Evolutionary conservation across 495 filamentous ascomycete genomes (phyloP), one percentile per base, ranked within the genome.

Genomic region (Trichocladium uniseriatum): DNA sequence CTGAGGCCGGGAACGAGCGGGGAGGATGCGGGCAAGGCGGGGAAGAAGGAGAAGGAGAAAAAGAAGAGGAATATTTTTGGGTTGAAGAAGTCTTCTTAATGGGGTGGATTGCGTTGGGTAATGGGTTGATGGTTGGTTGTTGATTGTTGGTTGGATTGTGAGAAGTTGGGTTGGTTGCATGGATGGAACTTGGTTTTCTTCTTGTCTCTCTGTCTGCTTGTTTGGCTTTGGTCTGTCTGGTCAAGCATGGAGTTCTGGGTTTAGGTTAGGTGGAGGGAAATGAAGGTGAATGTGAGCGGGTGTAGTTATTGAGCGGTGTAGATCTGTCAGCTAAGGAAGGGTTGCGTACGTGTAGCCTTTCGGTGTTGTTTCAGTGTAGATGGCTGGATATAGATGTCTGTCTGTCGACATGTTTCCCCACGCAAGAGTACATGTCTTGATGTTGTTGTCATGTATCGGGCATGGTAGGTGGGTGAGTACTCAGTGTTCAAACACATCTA

Each of bases 1-100:
- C 43, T 14, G 38, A 5, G 18, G 72, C 64, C 43, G 62, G 60
- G 15, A 52, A 66, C 16, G 51, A 61, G 51, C 6, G 37, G 37
- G 20, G 37, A 36, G 21, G 50, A 56, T 16, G 61, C 63, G 20
- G 71, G 71, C 36, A 27, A 27, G 24, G 24, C 24, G 31, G 31
- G 13, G 9, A 76, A 76, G 51, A 57, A 60, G 56, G 77, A 82
- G 31, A 71, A 78, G 65, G 75, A 83, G 66, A 82, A 87, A 67
- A 89, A 87, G 72, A 86, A 83, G 62, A 76, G 82, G 56, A 80
- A 83, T 58, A 86, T 94, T 60, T 87, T 90, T 66, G 76, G 82
- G 38, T 79, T 78, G 49, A 83, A 82, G 71, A 79, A 79, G 50
- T 65, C 45, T 37, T 40, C 5, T 6, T 14, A 14, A 5, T 37